These are phyloP conservation scores for Adansonia rubrostipa DNA, from an alignment of 441 rosid species.

Conservation along the genomic window DNA sequence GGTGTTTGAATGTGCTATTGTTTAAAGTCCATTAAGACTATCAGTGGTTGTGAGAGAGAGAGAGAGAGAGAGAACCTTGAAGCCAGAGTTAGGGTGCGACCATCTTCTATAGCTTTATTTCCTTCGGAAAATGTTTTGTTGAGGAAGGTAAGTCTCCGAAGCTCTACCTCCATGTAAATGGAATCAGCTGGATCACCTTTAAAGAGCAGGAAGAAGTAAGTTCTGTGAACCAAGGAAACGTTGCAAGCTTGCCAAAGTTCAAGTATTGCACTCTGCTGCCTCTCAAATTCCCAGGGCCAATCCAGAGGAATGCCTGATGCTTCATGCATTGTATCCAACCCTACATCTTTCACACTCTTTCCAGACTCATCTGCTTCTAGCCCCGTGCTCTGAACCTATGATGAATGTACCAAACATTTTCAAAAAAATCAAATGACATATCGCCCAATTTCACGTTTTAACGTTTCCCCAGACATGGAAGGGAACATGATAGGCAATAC, in stretches of 20 bases:
- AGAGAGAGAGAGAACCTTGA: slow-evolving; percentile 61
- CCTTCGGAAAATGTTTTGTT: slow-evolving; percentile 71
- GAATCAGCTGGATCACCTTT: slow-evolving; percentile 83
- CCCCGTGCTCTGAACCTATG: slow-evolving; percentile 46
- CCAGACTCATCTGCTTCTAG: slow-evolving; percentile 36
- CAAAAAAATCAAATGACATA: slow-evolving; percentile 30
- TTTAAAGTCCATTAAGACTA: neutral
- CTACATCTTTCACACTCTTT: slow-evolving; percentile 59
- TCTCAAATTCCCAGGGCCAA: slow-evolving; percentile 67
- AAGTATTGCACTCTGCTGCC: slow-evolving; percentile 56
- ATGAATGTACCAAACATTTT: slow-evolving; percentile 30
- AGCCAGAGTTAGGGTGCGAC: slow-evolving; percentile 54
- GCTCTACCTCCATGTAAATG: slow-evolving; percentile 85
- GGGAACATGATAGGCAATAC: slow-evolving; percentile 13
- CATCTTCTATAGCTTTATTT: slow-evolving; percentile 52
- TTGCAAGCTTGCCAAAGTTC: slow-evolving; percentile 85
- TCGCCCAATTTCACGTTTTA: neutral
- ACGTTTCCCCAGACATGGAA: neutral
- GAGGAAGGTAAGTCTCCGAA: slow-evolving; percentile 78
- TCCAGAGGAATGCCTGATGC: slow-evolving; percentile 41
- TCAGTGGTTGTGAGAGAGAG: neutral
- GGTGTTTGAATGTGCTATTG: neutral
- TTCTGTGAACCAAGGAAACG: slow-evolving; percentile 83
- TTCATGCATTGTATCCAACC: slow-evolving; percentile 66
- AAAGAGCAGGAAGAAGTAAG: slow-evolving; percentile 90